phyloP scores from a whole-genome alignment of 2,329 filamentous ascomycete species.

The Rachicladosporium sp. region DNA sequence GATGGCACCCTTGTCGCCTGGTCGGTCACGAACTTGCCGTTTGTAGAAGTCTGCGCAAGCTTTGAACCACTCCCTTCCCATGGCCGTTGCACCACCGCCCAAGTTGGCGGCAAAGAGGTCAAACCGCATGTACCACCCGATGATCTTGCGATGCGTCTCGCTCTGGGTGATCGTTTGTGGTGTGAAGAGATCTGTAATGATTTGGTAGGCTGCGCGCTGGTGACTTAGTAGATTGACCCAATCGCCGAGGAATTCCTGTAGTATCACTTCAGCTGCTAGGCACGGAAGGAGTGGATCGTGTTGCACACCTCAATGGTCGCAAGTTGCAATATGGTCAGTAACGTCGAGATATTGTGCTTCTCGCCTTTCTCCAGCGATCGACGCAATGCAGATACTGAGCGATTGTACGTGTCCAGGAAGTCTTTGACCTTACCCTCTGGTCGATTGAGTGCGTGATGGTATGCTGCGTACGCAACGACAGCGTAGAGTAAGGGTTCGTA shows the following conservation, averaged over 20 bases:
- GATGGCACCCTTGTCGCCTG: constrained; percentile 51
- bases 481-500: constrained; percentile 78
- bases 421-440: constrained; percentile 62
- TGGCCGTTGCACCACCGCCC: constrained; percentile 61
- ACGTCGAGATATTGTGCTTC: constrained; percentile 57
- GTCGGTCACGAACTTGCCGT: constrained; percentile 45
- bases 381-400: constrained; percentile 66
- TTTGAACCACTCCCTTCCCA: constrained; percentile 69
- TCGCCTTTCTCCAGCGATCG: constrained; percentile 58
- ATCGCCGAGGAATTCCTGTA: constrained; percentile 82
- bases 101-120: constrained; percentile 76
- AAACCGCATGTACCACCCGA: constrained; percentile 84
- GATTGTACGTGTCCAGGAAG: constrained; percentile 84
- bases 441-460: constrained; percentile 63
- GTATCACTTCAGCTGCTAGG: not conserved
- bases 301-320: constrained; percentile 78
- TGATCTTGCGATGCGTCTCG: constrained; percentile 56
- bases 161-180: constrained; percentile 63
- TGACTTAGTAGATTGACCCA: constrained; percentile 91
- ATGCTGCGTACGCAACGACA: constrained; percentile 76
- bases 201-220: constrained; percentile 75
- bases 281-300: too few relatives aligned
- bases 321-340: constrained; percentile 80
- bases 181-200: constrained; percentile 66
- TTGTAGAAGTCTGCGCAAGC: constrained; percentile 51